Conservation (phyloP, 768 basidiomycete genomes). For the Tricholoma saponaceum region DNA sequence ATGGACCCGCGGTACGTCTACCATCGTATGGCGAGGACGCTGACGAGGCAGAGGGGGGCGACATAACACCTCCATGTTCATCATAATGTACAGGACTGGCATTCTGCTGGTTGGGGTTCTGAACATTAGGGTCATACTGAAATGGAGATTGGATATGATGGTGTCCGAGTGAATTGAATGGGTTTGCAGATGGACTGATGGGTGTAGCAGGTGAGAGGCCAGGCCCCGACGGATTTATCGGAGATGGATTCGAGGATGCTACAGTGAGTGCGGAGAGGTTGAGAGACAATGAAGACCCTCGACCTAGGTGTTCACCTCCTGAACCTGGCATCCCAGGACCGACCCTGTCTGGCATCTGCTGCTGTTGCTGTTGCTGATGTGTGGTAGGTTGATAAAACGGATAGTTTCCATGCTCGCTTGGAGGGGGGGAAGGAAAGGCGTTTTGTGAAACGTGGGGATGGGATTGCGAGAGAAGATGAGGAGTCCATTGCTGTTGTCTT, state of each 20-base stretch:
- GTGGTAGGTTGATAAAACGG: background rate
- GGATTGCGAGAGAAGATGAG: background rate
- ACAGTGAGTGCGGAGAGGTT: slow-evolving; percentile 68
- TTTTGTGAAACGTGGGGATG: background rate
- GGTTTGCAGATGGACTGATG: slow-evolving; percentile 47
- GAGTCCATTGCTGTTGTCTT: slow-evolving; percentile 4
- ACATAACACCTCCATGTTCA: slow-evolving; percentile 16
- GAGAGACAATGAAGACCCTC: slow-evolving; percentile 47
- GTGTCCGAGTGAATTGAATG: slow-evolving; percentile 35
- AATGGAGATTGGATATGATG: slow-evolving; percentile 43
- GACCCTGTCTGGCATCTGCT: background rate
- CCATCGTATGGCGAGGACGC: slow-evolving; percentile 24
- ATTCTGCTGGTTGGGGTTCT: slow-evolving; percentile 21
- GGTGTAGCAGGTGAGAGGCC: slow-evolving; percentile 54
- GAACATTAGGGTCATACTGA: slow-evolving; percentile 43
- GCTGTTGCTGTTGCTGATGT: background rate
- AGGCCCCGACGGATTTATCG: slow-evolving; percentile 45
- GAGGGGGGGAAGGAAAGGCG: background rate
- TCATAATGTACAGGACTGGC: slow-evolving; percentile 27
- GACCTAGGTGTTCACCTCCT: background rate
- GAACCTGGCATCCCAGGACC: background rate
- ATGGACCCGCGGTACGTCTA: slow-evolving; percentile 24
- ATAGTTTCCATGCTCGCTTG: background rate
- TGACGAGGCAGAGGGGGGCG: slow-evolving; percentile 14
- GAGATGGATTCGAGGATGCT: slow-evolving; percentile 60